These are phyloP conservation scores for Syzygium syzygioides DNA, from an alignment of 441 rosid species.

Conservation along the genomic window DNA sequence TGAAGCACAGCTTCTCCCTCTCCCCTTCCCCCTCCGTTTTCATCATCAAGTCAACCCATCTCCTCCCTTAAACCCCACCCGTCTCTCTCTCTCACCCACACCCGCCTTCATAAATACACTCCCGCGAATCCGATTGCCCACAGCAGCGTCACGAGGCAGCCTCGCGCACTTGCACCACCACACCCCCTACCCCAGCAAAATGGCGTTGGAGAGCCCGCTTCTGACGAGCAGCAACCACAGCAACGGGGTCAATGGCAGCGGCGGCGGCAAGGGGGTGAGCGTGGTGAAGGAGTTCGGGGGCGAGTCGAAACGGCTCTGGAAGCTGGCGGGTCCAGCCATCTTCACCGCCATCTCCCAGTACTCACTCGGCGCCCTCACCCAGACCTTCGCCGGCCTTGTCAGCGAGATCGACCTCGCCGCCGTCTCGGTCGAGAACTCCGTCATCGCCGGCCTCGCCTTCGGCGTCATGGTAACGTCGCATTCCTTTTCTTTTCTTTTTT, in stretches of 20 bases:
- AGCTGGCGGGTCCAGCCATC: conserved; percentile 77
- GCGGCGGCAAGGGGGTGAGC: not conserved
- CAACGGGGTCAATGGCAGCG: not conserved
- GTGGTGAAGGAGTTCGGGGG: conserved; percentile 34
- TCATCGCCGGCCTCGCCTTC: conserved; percentile 76
- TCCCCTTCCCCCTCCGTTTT: not conserved
- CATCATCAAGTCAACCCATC: not conserved
- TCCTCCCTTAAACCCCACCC: not conserved
- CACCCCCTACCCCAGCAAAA: not conserved
- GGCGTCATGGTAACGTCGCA: conserved; percentile 59
- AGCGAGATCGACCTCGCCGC: conserved; percentile 85
- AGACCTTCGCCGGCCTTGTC: conserved; percentile 62
- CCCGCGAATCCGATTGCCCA: not conserved
- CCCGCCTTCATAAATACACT: not conserved
- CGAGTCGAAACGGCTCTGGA: conserved; percentile 76
- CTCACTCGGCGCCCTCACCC: conserved; percentile 81
- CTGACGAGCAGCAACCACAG: conserved; percentile 1
- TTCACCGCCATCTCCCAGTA: conserved; percentile 69
- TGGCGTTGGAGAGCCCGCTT: conserved; percentile 34
- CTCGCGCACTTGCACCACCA: not conserved
- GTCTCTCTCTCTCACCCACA: not conserved
- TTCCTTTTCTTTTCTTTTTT: too few relatives aligned
- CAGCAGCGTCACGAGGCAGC: not conserved
- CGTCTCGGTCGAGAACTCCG: conserved; percentile 78
- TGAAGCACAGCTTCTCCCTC: not conserved